Conservation (phyloP, 805 yeast species). For the Saccharomycopsis microspora region DNA sequence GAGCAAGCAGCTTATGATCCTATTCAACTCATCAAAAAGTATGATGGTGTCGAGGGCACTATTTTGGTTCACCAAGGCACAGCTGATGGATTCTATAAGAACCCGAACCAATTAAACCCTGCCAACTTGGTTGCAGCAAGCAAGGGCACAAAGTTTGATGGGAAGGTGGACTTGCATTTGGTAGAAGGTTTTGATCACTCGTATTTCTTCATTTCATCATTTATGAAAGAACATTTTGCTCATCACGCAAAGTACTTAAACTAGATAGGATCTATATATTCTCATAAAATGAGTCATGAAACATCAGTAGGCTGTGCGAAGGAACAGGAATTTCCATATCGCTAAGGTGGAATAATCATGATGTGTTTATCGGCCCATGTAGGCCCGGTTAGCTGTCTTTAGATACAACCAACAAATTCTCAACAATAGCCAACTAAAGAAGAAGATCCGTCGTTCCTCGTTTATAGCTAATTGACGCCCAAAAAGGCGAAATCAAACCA, state of each 20-base stretch:
- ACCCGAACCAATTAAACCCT: slow-evolving; percentile 52
- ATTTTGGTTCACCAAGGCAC: slow-evolving; percentile 80
- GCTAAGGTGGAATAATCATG: neutral
- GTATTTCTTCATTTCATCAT: slow-evolving; percentile 73
- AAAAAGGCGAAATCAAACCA: too few species aligned
- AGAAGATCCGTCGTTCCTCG: too few species aligned
- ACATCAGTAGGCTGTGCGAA: neutral
- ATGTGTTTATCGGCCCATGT: neutral
- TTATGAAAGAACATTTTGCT: slow-evolving; percentile 72
- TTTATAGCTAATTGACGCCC: too few species aligned
- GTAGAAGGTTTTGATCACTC: slow-evolving; percentile 89
- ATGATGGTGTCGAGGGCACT: slow-evolving; percentile 23
- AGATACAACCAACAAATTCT: too few species aligned
- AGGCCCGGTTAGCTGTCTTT: neutral
- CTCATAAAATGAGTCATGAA: neutral
- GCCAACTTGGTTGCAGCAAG: slow-evolving; percentile 54
- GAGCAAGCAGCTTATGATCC: slow-evolving; percentile 78
- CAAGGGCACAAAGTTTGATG: slow-evolving; percentile 45
- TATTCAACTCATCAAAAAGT: slow-evolving; percentile 47
- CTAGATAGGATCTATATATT: neutral
- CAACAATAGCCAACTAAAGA: too few species aligned
- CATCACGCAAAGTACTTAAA: slow-evolving; percentile 57
- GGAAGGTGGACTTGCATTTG: slow-evolving; percentile 43
- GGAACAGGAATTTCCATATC: too few species aligned
- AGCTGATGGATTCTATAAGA: slow-evolving; percentile 49